Evolutionary conservation across 164 flowering plant species (phyloP), one percentile per base, ranked within the genome.

Genomic region (Litsea cubeba): DNA sequence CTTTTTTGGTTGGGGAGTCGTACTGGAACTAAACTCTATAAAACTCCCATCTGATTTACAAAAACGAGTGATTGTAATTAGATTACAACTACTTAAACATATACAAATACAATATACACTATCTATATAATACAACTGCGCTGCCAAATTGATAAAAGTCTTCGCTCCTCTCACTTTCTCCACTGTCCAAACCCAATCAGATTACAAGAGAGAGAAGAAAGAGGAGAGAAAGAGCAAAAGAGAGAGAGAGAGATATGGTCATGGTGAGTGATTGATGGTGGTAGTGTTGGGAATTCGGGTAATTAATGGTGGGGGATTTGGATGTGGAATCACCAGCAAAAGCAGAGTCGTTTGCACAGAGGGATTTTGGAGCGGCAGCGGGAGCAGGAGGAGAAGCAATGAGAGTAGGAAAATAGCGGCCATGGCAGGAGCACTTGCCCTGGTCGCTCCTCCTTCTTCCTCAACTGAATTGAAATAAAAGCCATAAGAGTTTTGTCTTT

Each of bases 341-440:
- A 76, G 84, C 62, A 69, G 81, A 77, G 17, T 54, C 20, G n/a
- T 3, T 54, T 54, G 17, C 5, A 20, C 2, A 12, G n/a, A 20
- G n/a, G 60, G 20, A 54, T 54, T 54, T 54, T 77, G 77, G 69
- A 76, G 64, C 35, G 72, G 82, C 1, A 68, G 72, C 62, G 72
- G 82, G 2, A 68, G 72, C 62, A 77, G 75, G 26, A 74, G 82
- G 35, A 76, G 64, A 24, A 58, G 79, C 15, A 71, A 81, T 67
- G 77, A 71, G 12, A 65, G 79, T 77, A 80, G 75, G 40, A 14
- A 24, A 11, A 78, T 79, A 60, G 58, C 92, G 79, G 92, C 89
- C 87, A 76, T 88, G 83, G 91, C 92, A 70, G 88, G 88, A 40
- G 46, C 46, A 25, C 72, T 86, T 64, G 88, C 91, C 81, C 77